Evolutionary conservation across 176 grass and related monocot genomes (phyloP).

Genomic region (Bothriochloa decipiens): DNA sequence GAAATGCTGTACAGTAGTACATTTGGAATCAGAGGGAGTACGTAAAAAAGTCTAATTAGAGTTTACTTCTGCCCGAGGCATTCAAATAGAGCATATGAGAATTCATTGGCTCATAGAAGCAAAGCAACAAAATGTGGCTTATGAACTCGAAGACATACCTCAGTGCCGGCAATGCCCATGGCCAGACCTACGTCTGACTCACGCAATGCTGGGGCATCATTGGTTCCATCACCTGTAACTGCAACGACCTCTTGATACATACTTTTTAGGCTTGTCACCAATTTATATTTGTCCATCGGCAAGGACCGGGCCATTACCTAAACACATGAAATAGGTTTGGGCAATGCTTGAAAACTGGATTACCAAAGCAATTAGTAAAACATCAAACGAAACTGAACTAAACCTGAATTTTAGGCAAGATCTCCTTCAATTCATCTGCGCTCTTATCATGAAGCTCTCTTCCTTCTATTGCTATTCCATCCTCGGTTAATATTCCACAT

Average conservation of each 20-base stretch:
- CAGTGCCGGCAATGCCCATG: slow-evolving; percentile 93
- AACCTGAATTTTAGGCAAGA: slow-evolving; percentile 88
- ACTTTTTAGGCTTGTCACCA: slow-evolving; percentile 73
- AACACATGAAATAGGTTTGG: slow-evolving; percentile 15
- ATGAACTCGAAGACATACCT: slow-evolving; percentile 55
- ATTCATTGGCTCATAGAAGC: not conserved
- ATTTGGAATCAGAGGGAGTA: not conserved
- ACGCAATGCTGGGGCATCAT: slow-evolving; percentile 87
- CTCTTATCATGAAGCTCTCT: slow-evolving; percentile 64
- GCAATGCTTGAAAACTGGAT: not conserved
- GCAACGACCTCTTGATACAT: slow-evolving; percentile 86
- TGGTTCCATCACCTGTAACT: slow-evolving; percentile 97
- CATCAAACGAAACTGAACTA: slow-evolving; percentile 13
- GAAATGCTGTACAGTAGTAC: not conserved
- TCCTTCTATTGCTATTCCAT: slow-evolving; percentile 92
- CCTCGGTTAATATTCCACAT: slow-evolving; percentile 90
- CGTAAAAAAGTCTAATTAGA: not conserved
- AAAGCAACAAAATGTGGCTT: not conserved
- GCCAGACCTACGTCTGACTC: slow-evolving; percentile 89
- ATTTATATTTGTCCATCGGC: slow-evolving; percentile 88
- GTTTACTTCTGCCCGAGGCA: slow-evolving; percentile 12
- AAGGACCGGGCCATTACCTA: slow-evolving; percentile 88
- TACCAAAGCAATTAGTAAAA: not conserved
- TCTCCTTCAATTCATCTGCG: slow-evolving; percentile 63
- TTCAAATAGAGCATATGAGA: slow-evolving; percentile 21